phyloP scores from a whole-genome alignment of 1,284 basidiomycete species.

The Amylostereum chailletii region DNA sequence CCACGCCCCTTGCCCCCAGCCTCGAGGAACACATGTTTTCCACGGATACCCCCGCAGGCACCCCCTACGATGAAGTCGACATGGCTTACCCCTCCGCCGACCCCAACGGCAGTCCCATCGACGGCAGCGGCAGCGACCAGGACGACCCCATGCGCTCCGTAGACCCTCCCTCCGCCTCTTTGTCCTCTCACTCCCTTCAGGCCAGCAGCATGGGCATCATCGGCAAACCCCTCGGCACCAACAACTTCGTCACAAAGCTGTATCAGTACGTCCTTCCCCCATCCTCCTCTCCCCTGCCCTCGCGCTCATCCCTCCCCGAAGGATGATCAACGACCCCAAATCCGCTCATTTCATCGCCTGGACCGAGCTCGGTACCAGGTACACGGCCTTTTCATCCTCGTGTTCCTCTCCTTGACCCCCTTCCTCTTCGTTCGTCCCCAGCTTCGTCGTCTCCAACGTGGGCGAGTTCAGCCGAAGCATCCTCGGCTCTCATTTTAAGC shows the following conservation, averaged over 20 bases:
- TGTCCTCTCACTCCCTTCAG: conserved; percentile 12
- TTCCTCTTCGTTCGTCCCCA: conserved; percentile 12
- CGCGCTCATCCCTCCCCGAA: conserved; percentile 18
- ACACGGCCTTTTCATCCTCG: conserved; percentile 7
- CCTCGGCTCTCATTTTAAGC: conserved; percentile 75
- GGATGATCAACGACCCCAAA: conserved; percentile 77
- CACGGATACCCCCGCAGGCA: conserved; percentile 18
- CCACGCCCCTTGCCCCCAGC: conserved; percentile 29
- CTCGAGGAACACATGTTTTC: conserved; percentile 23
- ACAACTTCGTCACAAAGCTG: conserved; percentile 78
- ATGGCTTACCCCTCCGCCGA: conserved; percentile 30
- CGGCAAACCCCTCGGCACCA: conserved; percentile 61
- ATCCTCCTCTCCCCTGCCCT: neutral
- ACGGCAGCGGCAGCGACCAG: conserved; percentile 42
- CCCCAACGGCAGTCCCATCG: conserved; percentile 41
- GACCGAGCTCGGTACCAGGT: conserved; percentile 71
- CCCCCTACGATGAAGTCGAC: conserved; percentile 40
- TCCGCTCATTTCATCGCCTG: conserved; percentile 69
- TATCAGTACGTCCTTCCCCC: conserved; percentile 53
- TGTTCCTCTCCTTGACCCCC: conserved; percentile 1
- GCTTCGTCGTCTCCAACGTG: conserved; percentile 75
- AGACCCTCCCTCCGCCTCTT: conserved; percentile 16
- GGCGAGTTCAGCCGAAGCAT: conserved; percentile 78
- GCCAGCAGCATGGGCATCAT: conserved; percentile 38
- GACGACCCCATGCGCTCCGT: conserved; percentile 25